phyloP scores from a whole-genome alignment of 371 early-diverging fungal genomes.

The Apophysomyces ossiformis region DNA sequence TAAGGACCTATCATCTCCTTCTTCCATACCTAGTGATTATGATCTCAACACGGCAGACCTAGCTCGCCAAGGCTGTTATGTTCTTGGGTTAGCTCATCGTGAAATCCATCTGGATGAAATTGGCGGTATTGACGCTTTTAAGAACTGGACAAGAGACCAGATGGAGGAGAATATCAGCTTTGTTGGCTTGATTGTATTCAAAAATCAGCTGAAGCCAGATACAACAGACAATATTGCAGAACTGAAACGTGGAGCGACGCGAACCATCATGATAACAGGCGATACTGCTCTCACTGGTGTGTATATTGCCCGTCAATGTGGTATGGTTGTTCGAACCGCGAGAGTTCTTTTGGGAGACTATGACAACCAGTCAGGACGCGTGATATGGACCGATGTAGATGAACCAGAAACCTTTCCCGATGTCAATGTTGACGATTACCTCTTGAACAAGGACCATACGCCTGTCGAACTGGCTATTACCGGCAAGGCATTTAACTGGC shows the following conservation, averaged over 20 bases:
- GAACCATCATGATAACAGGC: constrained; percentile 88
- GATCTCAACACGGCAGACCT: constrained; percentile 47
- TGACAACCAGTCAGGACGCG: constrained; percentile 17
- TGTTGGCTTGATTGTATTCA: constrained; percentile 76
- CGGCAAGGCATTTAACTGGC: constrained; percentile 60
- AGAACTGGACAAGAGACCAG: constrained; percentile 49
- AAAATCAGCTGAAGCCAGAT: constrained; percentile 81
- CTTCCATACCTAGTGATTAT: constrained; percentile 62
- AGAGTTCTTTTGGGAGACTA: constrained; percentile 48
- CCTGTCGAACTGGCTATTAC: constrained; percentile 64
- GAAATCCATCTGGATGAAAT: constrained; percentile 35
- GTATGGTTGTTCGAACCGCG: constrained; percentile 52
- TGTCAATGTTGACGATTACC: constrained; percentile 23
- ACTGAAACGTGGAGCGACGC: constrained; percentile 69
- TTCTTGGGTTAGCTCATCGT: constrained; percentile 66
- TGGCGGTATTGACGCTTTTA: constrained; percentile 35
- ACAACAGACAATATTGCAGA: constrained; percentile 65
- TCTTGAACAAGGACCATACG: constrained; percentile 23
- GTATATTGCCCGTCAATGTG: constrained; percentile 74
- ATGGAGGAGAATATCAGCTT: constrained; percentile 64
- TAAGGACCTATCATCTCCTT: constrained; percentile 43
- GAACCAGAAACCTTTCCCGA: constrained; percentile 27
- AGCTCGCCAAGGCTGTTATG: constrained; percentile 73
- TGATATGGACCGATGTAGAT: constrained; percentile 52
- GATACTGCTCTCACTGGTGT: constrained; percentile 86